phyloP scores from a whole-genome alignment of 2,329 filamentous ascomycete species.

The Alternaria burnsii region DNA sequence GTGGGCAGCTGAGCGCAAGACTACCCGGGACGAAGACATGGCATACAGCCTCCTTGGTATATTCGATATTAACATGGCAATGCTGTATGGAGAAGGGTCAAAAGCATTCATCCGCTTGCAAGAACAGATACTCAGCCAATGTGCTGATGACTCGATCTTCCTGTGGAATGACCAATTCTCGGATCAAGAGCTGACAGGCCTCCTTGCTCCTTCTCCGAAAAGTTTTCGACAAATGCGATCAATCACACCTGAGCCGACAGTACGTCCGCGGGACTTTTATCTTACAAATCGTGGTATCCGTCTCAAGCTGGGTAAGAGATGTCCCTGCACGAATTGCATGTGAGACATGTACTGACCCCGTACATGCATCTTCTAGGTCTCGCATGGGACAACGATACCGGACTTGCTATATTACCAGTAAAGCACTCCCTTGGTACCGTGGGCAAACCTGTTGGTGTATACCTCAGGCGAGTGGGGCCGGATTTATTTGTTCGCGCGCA shows the following conservation, averaged over 20 bases:
- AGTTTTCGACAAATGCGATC: slow-evolving; percentile 12
- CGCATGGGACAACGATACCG: slow-evolving; percentile 11
- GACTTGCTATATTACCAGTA: slow-evolving; percentile 14
- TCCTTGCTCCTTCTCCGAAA: slow-evolving; percentile 6
- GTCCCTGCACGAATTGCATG: too few species aligned
- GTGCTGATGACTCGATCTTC: slow-evolving; percentile 14
- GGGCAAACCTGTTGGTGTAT: slow-evolving; percentile 5
- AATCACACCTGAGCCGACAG: slow-evolving; percentile 5
- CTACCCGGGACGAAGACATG: slow-evolving; percentile 27
- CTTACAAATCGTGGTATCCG: slow-evolving; percentile 15
- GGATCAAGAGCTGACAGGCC: slow-evolving; percentile 9
- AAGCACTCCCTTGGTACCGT: slow-evolving; percentile 9
- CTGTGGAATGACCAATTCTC: slow-evolving; percentile 12
- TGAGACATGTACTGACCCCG: too few species aligned
- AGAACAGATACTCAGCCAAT: slow-evolving; percentile 17
- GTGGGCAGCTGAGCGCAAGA: slow-evolving; percentile 31
- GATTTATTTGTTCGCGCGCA: slow-evolving; percentile 11
- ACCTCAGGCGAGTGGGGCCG: slow-evolving; percentile 9
- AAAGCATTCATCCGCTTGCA: slow-evolving; percentile 21
- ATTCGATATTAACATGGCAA: slow-evolving; percentile 24
- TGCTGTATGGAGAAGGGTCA: slow-evolving; percentile 21
- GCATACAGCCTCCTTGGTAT: slow-evolving; percentile 29
- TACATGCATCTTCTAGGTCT: background rate
- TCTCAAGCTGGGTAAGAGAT: background rate
- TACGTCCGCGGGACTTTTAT: slow-evolving; percentile 9